Evolutionary conservation across 2,329 filamentous ascomycete species (phyloP).

Genomic region (Penicillium olsonii): DNA sequence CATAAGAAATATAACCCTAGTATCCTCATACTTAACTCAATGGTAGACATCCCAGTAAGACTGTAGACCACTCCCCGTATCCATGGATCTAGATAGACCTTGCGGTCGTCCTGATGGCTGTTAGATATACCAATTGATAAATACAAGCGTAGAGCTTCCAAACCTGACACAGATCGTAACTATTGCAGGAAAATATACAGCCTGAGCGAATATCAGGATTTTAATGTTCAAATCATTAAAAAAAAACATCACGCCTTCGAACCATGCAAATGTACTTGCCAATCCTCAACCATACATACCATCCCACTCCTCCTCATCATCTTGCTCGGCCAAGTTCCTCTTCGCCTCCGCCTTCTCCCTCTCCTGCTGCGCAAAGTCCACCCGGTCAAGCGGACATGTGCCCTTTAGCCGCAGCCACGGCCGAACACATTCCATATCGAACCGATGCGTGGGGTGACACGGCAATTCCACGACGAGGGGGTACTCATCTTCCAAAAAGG

Average conservation of each 20-base stretch:
- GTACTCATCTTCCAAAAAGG: constrained; percentile 63
- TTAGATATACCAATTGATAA: too few species aligned
- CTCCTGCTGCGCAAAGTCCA: constrained; percentile 59
- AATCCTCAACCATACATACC: constrained; percentile 46
- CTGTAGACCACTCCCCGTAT: too few species aligned
- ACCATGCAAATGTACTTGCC: background rate
- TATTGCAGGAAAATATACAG: too few species aligned
- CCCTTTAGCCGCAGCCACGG: constrained; percentile 66
- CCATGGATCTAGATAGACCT: too few species aligned
- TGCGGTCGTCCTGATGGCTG: too few species aligned
- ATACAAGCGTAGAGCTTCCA: too few species aligned
- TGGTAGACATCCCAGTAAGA: too few species aligned
- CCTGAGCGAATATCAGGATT: too few species aligned
- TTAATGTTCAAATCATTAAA: background rate
- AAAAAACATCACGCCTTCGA: background rate
- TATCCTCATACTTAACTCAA: too few species aligned
- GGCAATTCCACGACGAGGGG: constrained; percentile 65
- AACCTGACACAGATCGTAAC: too few species aligned
- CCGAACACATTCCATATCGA: constrained; percentile 65
- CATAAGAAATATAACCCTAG: too few species aligned
- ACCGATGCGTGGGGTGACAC: constrained; percentile 62
- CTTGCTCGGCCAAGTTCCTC: constrained; percentile 44
- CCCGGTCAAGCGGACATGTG: constrained; percentile 64
- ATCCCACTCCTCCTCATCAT: constrained; percentile 51
- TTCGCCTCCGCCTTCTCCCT: constrained; percentile 53